Evolutionary conservation across 2,329 filamentous ascomycete species (phyloP).

Genomic region (Calonectria leucothoes): DNA sequence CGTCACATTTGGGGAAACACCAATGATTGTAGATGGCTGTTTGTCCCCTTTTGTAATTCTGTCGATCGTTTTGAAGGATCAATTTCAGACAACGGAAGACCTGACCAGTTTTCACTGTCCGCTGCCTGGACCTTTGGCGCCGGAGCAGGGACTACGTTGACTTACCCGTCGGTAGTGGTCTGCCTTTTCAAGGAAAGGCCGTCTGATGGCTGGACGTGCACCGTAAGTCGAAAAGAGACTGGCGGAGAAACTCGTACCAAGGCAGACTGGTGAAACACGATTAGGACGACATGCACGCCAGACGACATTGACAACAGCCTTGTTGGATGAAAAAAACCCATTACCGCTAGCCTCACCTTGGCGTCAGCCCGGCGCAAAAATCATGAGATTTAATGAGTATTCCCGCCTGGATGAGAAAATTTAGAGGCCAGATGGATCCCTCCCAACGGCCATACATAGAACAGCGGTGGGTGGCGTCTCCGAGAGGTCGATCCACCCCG

Average conservation of each 20-base stretch:
- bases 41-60: background rate
- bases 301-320: background rate
- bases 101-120: background rate
- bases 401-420: background rate
- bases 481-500: background rate
- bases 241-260: constrained; percentile 21
- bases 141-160: background rate
- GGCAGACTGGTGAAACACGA: constrained; percentile 8
- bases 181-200: constrained; percentile 8
- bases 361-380: background rate
- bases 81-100: background rate
- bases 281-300: constrained; percentile 4
- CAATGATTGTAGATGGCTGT: background rate
- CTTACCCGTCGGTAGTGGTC: background rate
- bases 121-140: background rate
- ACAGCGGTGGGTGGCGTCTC: constrained; percentile 8
- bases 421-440: background rate
- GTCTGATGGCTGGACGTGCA: background rate
- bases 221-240: constrained; percentile 6
- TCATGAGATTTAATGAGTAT: background rate
- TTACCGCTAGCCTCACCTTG: background rate
- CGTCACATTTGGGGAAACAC: background rate
- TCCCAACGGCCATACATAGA: constrained; percentile 7
- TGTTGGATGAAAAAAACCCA: background rate
- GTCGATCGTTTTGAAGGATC: background rate